Percentiles rank a stretch among this genome's conserved stretches.
These are phyloP conservation scores for Kodamaea alishanica DNA, from an alignment of 1,139 yeast genomes.

Conservation along the genomic window DNA sequence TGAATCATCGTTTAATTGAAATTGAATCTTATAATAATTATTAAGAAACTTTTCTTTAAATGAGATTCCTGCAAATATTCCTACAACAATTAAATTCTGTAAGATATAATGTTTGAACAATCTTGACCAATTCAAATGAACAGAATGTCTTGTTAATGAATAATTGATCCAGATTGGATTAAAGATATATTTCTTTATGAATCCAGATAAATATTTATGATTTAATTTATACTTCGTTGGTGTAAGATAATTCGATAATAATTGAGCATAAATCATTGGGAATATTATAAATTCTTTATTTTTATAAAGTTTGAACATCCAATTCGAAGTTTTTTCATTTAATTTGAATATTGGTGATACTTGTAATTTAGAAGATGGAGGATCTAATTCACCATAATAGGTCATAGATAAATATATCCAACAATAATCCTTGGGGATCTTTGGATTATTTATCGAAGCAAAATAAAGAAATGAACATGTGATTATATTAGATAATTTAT, in stretches of 20 bases:
- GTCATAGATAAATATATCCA: slow-evolving; percentile 34
- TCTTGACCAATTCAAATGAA: slow-evolving; percentile 30
- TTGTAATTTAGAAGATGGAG: slow-evolving; percentile 26
- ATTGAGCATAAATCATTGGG: slow-evolving; percentile 39
- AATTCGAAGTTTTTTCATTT: slow-evolving; percentile 14
- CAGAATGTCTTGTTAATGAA: slow-evolving; percentile 26
- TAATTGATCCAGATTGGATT: slow-evolving; percentile 47
- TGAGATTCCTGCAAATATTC: slow-evolving; percentile 18
- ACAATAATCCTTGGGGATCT: slow-evolving; percentile 39
- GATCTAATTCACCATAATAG: slow-evolving; percentile 34
- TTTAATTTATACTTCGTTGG: slow-evolving; percentile 39
- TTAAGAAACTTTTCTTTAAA: slow-evolving; percentile 27
- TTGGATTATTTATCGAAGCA: slow-evolving; percentile 27
- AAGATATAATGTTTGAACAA: slow-evolving; percentile 24
- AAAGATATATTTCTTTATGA: slow-evolving; percentile 30
- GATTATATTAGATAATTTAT: slow-evolving; percentile 26
- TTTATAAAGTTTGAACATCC: slow-evolving; percentile 22
- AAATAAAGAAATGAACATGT: slow-evolving; percentile 28
- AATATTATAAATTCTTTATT: slow-evolving; percentile 34
- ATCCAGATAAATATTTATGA: slow-evolving; percentile 35
- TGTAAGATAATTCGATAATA: slow-evolving; percentile 41
- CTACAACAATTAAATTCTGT: slow-evolving; percentile 24
- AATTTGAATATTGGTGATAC: slow-evolving; percentile 27
- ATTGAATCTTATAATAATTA: slow-evolving; percentile 27
- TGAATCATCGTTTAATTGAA: slow-evolving; percentile 15